Evolutionary conservation across 805 yeast species (phyloP).

Genomic region (Ogataea pini): DNA sequence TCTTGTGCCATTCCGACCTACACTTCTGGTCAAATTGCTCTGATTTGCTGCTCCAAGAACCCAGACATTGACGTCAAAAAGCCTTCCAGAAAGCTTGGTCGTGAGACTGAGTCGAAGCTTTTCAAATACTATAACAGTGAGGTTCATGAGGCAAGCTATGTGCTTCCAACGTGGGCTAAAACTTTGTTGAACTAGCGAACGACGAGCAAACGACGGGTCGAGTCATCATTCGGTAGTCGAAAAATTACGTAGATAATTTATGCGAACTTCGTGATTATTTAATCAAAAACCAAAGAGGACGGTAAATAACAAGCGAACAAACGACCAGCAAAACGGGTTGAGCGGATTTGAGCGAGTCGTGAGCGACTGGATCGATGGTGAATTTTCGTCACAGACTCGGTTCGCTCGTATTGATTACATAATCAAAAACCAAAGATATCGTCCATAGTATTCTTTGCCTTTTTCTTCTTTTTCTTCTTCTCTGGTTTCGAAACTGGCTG

Average conservation of each 20-base stretch:
- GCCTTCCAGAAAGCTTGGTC: conserved; percentile 51
- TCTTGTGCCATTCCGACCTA: conserved; percentile 86
- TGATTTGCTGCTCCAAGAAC: conserved; percentile 70
- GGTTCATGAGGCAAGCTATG: conserved; percentile 72
- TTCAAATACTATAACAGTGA: conserved; percentile 65
- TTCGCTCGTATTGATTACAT: too few relatives aligned
- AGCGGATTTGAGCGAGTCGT: too few relatives aligned
- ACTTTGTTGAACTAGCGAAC: conserved; percentile 20
- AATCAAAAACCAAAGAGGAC: too few relatives aligned
- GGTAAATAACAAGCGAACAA: too few relatives aligned
- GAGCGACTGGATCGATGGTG: too few relatives aligned
- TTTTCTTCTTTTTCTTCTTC: conserved; percentile 44
- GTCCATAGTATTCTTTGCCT: conserved; percentile 61
- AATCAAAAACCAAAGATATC: conserved; percentile 70
- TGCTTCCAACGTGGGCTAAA: conserved; percentile 78
- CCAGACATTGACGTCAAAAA: conserved; percentile 42
- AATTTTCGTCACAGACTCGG: too few relatives aligned
- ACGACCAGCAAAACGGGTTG: too few relatives aligned
- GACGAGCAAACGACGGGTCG: too few relatives aligned
- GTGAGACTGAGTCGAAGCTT: conserved; percentile 46
- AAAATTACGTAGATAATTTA: not conserved
- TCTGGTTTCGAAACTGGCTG: conserved; percentile 1
- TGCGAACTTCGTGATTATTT: not conserved
- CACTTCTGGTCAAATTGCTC: conserved; percentile 85
- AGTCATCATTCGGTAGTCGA: too few relatives aligned